Percentiles rank a stretch among this genome's conserved stretches.
Conservation (phyloP, 768 basidiomycete genomes). For the Boletus sensibilis region DNA sequence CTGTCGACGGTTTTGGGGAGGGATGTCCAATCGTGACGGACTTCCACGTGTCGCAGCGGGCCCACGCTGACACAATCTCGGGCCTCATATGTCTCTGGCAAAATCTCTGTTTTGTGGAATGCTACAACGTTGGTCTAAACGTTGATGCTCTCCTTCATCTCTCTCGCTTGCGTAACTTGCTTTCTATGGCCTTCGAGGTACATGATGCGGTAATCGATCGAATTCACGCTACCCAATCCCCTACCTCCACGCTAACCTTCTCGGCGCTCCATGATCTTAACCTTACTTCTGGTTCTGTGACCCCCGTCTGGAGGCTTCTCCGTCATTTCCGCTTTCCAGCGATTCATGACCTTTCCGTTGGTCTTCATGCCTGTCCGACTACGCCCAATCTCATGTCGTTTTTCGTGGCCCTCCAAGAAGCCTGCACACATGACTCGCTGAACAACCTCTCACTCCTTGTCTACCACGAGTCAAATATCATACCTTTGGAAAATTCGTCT, state of each 20-base stretch:
- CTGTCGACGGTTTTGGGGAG: background rate
- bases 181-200: background rate
- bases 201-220: background rate
- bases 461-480: background rate
- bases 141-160: slow-evolving; percentile 1
- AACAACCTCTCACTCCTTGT: background rate
- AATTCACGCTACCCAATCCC: background rate
- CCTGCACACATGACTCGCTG: background rate
- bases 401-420: slow-evolving; percentile 2
- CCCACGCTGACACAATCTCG: background rate
- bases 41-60: background rate
- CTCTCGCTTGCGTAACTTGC: background rate
- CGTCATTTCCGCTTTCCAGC: background rate
- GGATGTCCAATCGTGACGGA: background rate
- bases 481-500: background rate
- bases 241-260: background rate
- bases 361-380: background rate
- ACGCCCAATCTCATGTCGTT: background rate
- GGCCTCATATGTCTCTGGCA: slow-evolving; percentile 8
- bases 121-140: background rate
- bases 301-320: background rate
- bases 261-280: background rate
- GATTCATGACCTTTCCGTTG: background rate
- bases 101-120: slow-evolving; percentile 1
- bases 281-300: background rate